Base-by-base conservation (phyloP, 768 basidiomycete species). In the Trametes cinnabarina region DNA sequence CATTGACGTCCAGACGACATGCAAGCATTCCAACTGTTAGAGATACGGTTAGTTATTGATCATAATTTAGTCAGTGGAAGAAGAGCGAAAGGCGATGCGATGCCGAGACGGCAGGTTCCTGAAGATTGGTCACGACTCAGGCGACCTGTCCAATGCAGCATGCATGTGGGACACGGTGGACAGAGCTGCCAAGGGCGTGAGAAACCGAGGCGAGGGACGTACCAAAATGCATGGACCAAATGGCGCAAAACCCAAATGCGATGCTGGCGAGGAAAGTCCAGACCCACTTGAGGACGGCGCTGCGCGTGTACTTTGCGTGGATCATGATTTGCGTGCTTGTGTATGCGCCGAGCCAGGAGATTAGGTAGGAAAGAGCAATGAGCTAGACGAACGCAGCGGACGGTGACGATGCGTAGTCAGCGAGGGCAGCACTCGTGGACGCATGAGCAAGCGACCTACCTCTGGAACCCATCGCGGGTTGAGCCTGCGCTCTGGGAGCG, bases 151-250 rank as follows among this genome's bases (percentile, higher is more conserved):
- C 37, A 15, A 14, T 8, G 5, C 37, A 39, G 37, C 5, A 2
- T 2, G 9, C 37, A 39, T 39, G n/a, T 15, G 37, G 15, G 9
- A n/a, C 5, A 39, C 15, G 37, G 37, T 14, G 5, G 37, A 39
- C 11, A 15, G 5, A 39, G 37, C 5, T 5, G 5, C 5, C 37
- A 39, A 15, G 11, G 37, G 37, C 15, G 37, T n/a, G 5, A 34
- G n/a, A n/a, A n/a, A n/a, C n/a, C 34, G 7, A 14, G 34, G 14
- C 34, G 34, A 17, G 26, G 8, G 8, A 63, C 67, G 32, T 54
- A 69, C 68, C 66, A 23, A 70, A 70, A 52, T 70, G 69, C 69
- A 70, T 70, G 7, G 65, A 68, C 69, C 69, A 70, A 20, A 70
- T 70, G 9, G 63, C 66, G 32, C 66, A 67, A 40, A 70, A 70